Conservation (phyloP, 2,329 filamentous ascomycete species). For the Fusarium bulbicola region DNA sequence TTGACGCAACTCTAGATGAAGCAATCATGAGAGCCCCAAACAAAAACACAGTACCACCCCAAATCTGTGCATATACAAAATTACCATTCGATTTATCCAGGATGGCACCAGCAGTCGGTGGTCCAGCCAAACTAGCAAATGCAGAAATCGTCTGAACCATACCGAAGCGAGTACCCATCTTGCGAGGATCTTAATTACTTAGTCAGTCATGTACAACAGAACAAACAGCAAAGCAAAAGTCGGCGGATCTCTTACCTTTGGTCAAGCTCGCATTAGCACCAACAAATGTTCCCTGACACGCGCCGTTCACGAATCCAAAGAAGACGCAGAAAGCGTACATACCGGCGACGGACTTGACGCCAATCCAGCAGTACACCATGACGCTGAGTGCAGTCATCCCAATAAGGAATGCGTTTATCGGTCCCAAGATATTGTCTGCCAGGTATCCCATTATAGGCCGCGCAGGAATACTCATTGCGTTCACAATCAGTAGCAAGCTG, state of each 20-base stretch:
- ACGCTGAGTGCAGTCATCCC: constrained; percentile 43
- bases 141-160: constrained; percentile 54
- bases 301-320: constrained; percentile 43
- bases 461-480: constrained; percentile 67
- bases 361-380: constrained; percentile 46
- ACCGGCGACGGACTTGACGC: constrained; percentile 37
- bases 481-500: constrained; percentile 70
- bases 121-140: constrained; percentile 54
- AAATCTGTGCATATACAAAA: constrained; percentile 57
- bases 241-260: neutral
- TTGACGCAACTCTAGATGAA: constrained; percentile 48
- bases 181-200: constrained; percentile 46
- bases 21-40: constrained; percentile 45
- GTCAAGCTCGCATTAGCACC: constrained; percentile 52
- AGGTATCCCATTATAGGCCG: constrained; percentile 67
- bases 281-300: constrained; percentile 46
- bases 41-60: constrained; percentile 55
- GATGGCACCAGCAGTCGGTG: constrained; percentile 48
- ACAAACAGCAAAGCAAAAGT: neutral
- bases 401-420: constrained; percentile 55
- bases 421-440: constrained; percentile 63
- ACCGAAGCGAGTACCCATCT: constrained; percentile 54
- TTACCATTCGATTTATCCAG: constrained; percentile 38
- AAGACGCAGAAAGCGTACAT: constrained; percentile 45
- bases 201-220: neutral